Percentiles rank a stretch among this genome's conserved stretches.
Evolutionary conservation across 2,329 filamentous ascomycete species (phyloP).

Genomic region (Aureobasidium melanogenum): DNA sequence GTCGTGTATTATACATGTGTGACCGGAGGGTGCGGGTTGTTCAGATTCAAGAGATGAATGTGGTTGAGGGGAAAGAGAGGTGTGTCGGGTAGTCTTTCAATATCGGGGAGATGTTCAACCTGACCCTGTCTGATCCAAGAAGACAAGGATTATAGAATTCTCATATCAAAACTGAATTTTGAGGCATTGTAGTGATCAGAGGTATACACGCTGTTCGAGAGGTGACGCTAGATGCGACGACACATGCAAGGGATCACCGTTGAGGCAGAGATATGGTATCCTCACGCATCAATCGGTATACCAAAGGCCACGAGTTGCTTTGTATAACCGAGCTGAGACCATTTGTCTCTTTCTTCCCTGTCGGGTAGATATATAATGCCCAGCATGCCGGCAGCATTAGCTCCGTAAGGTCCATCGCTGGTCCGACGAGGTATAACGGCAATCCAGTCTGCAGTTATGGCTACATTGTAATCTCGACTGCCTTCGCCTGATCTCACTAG

Average conservation of each 20-base stretch:
- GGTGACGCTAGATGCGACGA: neutral
- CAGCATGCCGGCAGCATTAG: conserved; percentile 29
- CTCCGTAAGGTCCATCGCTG: conserved; percentile 18
- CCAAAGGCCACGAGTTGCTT: conserved; percentile 9
- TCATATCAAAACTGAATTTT: neutral
- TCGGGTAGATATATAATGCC: conserved; percentile 21
- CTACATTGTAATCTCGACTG: conserved; percentile 26
- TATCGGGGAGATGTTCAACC: too few species aligned
- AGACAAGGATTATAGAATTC: too few species aligned
- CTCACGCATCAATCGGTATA: neutral
- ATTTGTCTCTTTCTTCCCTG: conserved; percentile 4
- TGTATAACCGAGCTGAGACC: conserved; percentile 7
- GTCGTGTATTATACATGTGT: neutral
- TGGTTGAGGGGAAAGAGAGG: neutral
- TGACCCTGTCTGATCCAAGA: too few species aligned
- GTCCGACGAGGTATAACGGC: conserved; percentile 27
- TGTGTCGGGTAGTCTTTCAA: too few species aligned
- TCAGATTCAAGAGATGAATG: neutral
- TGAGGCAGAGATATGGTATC: neutral
- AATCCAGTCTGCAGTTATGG: conserved; percentile 26
- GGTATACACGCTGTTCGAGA: neutral
- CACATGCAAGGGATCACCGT: neutral
- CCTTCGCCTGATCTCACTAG: conserved; percentile 11
- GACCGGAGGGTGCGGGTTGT: neutral
- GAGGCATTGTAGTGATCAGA: neutral